These are phyloP conservation scores for Spinellus fusiger DNA, from an alignment of 192 early-diverging fungal genomes.

Conservation along the genomic window DNA sequence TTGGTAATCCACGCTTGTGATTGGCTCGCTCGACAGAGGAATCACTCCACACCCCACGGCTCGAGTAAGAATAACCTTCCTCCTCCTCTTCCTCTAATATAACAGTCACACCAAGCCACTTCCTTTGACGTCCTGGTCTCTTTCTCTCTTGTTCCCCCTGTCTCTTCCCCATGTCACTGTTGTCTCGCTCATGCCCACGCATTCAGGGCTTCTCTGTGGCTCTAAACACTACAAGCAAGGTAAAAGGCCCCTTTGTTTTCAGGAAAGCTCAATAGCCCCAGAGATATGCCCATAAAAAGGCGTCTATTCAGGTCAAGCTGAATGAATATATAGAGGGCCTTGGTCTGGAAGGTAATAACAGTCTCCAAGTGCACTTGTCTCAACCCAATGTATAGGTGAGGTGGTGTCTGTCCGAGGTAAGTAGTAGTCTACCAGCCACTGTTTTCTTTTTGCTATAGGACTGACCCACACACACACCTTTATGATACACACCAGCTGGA, in stretches of 20 bases:
- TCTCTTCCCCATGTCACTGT: constrained; percentile 5
- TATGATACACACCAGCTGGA: constrained; percentile 21
- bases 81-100: neutral
- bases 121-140: neutral
- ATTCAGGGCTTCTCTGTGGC: neutral
- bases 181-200: constrained; percentile 6
- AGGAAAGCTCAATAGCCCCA: constrained; percentile 1
- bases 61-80: no score
- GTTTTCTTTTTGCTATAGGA: no score
- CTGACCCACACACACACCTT: no score
- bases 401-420: constrained; percentile 33
- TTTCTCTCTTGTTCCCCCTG: neutral
- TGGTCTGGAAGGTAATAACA: constrained; percentile 20
- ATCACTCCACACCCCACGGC: no score
- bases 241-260: neutral
- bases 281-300: constrained; percentile 27
- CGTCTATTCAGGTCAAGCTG: constrained; percentile 24
- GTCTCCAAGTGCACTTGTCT: neutral
- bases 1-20: no score
- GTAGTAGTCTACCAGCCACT: no score
- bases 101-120: neutral
- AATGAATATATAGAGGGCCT: constrained; percentile 28
- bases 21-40: no score
- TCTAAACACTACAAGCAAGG: neutral
- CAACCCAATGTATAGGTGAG: constrained; percentile 14